These are phyloP conservation scores for Fusarium pseudoanthophilum DNA, from an alignment of 2,329 filamentous ascomycete genomes.

Conservation along the genomic window DNA sequence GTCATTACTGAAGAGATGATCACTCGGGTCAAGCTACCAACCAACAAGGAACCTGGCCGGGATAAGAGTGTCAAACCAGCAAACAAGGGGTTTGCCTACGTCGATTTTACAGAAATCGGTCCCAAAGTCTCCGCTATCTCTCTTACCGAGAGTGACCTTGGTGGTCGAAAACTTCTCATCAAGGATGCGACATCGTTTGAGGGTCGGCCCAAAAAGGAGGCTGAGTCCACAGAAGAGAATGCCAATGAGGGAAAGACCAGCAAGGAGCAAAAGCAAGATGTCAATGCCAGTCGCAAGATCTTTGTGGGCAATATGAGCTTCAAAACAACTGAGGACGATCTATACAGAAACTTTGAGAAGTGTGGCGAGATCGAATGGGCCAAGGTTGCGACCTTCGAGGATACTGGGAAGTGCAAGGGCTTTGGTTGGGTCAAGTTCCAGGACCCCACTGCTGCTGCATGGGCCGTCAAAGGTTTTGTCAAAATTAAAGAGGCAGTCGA, in stretches of 20 bases:
- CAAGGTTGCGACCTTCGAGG: slow-evolving; percentile 94
- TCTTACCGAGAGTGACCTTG: slow-evolving; percentile 84
- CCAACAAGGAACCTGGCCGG: slow-evolving; percentile 60
- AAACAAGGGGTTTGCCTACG: slow-evolving; percentile 98
- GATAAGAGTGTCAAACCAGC: slow-evolving; percentile 48
- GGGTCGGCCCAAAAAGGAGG: slow-evolving; percentile 80
- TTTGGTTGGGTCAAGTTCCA: slow-evolving; percentile 96
- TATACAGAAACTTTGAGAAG: slow-evolving; percentile 82
- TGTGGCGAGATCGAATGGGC: slow-evolving; percentile 86
- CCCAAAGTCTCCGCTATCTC: slow-evolving; percentile 81
- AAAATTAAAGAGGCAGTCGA: slow-evolving; percentile 74
- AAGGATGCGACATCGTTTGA: slow-evolving; percentile 93
- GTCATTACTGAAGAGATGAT: slow-evolving; percentile 76
- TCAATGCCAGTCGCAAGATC: slow-evolving; percentile 79
- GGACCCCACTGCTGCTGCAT: slow-evolving; percentile 76
- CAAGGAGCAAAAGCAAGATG: slow-evolving; percentile 51
- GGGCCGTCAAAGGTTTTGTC: slow-evolving; percentile 80
- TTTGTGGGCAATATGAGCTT: slow-evolving; percentile 94
- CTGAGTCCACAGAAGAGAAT: slow-evolving; percentile 46
- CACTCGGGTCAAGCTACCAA: slow-evolving; percentile 85
- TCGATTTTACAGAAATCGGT: slow-evolving; percentile 83
- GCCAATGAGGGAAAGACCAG: slow-evolving; percentile 49
- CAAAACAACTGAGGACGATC: slow-evolving; percentile 81
- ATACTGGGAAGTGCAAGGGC: slow-evolving; percentile 97
- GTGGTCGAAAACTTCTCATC: slow-evolving; percentile 85